phyloP scores from a whole-genome alignment of 352 stramenopile genomes.

The Pythium phragmiticola region DNA sequence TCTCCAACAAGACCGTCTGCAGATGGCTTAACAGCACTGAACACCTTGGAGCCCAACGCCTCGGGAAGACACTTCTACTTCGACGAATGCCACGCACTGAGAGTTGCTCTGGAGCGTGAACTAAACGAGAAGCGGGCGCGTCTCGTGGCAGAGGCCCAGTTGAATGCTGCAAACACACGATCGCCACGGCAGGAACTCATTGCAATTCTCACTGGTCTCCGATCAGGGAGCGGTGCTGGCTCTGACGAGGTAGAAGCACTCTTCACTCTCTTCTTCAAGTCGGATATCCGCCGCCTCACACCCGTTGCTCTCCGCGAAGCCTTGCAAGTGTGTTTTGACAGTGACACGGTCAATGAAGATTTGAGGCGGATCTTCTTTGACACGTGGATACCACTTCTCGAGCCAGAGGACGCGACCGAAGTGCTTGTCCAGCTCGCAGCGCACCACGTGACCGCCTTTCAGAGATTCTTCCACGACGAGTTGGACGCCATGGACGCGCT shows the following conservation, averaged over 20 bases:
- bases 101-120: slow-evolving; percentile 19
- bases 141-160: slow-evolving; percentile 16
- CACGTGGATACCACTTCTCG: slow-evolving; percentile 34
- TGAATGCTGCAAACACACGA: background rate
- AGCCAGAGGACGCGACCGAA: slow-evolving; percentile 18
- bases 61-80: slow-evolving; percentile 41
- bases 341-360: slow-evolving; percentile 9
- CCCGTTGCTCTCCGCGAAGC: slow-evolving; percentile 32
- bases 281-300: slow-evolving; percentile 32
- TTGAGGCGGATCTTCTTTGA: slow-evolving; percentile 38
- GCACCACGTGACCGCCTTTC: slow-evolving; percentile 34
- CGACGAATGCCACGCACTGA: slow-evolving; percentile 36
- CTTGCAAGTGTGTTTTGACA: slow-evolving; percentile 38
- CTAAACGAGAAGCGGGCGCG: slow-evolving; percentile 6
- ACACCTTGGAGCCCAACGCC: background rate
- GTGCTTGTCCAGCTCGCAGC: slow-evolving; percentile 35
- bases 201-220: slow-evolving; percentile 31
- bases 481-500: slow-evolving; percentile 51
- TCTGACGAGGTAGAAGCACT: slow-evolving; percentile 38
- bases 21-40: background rate
- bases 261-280: slow-evolving; percentile 36
- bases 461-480: slow-evolving; percentile 46
- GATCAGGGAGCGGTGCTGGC: slow-evolving; percentile 7
- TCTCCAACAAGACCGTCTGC: slow-evolving; percentile 2
- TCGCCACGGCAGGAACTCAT: slow-evolving; percentile 32